A percentile compares a stretch with the other conserved stretches of the same genome.
phyloP scores from a whole-genome alignment of 139 green algal species.

The Marvania coccoides region DNA sequence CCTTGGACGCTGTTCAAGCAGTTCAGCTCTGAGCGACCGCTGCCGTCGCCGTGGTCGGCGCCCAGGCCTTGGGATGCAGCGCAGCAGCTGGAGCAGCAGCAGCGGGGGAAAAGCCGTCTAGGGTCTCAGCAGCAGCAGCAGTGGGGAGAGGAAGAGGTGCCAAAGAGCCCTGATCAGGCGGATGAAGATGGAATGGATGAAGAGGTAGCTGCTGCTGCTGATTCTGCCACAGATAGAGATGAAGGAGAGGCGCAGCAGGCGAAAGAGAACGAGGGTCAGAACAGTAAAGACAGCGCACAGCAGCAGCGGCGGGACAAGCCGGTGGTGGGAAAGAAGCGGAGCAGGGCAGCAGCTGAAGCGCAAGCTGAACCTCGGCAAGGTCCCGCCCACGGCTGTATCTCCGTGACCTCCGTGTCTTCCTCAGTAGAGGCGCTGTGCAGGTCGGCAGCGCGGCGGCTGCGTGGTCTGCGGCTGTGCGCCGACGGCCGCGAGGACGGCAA shows the following conservation, averaged over 20 bases:
- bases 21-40: too few relatives aligned
- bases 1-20: too few relatives aligned
- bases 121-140: background rate
- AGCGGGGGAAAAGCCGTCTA: background rate
- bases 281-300: background rate
- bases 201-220: background rate
- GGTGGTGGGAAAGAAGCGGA: background rate
- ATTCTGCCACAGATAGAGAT: background rate
- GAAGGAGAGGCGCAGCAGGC: background rate
- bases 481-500: conserved; percentile 29
- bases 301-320: background rate
- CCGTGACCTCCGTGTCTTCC: conserved; percentile 4
- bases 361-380: too few relatives aligned
- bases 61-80: conserved; percentile 12
- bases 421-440: conserved; percentile 7
- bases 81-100: background rate
- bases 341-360: background rate
- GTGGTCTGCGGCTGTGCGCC: conserved; percentile 24
- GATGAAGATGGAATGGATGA: background rate
- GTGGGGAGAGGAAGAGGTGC: background rate
- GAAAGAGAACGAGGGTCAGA: background rate
- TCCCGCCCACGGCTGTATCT: conserved; percentile 9
- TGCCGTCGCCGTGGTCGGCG: conserved; percentile 20
- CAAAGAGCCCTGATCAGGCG: background rate
- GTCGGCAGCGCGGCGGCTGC: conserved; percentile 5